Percentiles rank a stretch among this genome's conserved stretches.
phyloP scores from a whole-genome alignment of 2,329 filamentous ascomycete genomes.

The Sporothrix humicola region DNA sequence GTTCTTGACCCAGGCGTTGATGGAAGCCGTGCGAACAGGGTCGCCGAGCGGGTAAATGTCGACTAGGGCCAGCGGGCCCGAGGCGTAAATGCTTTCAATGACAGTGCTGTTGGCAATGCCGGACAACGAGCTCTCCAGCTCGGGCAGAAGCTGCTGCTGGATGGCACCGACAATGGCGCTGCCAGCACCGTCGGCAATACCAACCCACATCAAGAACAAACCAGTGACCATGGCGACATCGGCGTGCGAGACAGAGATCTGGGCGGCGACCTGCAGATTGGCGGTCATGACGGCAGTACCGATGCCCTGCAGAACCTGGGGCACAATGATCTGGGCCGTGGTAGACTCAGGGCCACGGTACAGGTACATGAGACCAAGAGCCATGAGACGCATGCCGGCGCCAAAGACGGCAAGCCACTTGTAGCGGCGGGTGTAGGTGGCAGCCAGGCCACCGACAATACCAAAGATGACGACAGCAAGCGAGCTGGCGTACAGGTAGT shows the following conservation, averaged over 20 bases:
- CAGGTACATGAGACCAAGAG: conserved; percentile 6
- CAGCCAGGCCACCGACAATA: not conserved
- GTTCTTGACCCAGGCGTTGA: conserved; percentile 13
- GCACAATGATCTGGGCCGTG: conserved; percentile 7
- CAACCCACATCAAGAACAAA: not conserved
- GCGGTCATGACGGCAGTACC: conserved; percentile 3
- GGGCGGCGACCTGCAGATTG: conserved; percentile 23
- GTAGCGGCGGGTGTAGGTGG: conserved; percentile 3
- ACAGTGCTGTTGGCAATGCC: conserved; percentile 15
- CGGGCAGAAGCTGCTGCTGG: conserved; percentile 7
- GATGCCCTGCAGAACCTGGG: conserved; percentile 9
- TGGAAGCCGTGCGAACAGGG: conserved; percentile 7
- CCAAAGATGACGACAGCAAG: not conserved
- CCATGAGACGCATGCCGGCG: conserved; percentile 7
- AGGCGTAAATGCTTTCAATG: not conserved
- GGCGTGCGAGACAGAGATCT: conserved; percentile 13
- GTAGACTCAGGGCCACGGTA: conserved; percentile 6
- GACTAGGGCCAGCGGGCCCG: not conserved
- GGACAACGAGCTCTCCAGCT: not conserved
- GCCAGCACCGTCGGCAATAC: conserved; percentile 17
- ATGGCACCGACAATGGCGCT: conserved; percentile 1
- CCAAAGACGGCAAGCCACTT: conserved; percentile 21
- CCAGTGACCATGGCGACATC: conserved; percentile 19
- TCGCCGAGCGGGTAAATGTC: conserved; percentile 1
- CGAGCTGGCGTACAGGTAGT: conserved; percentile 10